Base-by-base conservation (phyloP, 306 rosid genomes). In the Casuarina glauca region DNA sequence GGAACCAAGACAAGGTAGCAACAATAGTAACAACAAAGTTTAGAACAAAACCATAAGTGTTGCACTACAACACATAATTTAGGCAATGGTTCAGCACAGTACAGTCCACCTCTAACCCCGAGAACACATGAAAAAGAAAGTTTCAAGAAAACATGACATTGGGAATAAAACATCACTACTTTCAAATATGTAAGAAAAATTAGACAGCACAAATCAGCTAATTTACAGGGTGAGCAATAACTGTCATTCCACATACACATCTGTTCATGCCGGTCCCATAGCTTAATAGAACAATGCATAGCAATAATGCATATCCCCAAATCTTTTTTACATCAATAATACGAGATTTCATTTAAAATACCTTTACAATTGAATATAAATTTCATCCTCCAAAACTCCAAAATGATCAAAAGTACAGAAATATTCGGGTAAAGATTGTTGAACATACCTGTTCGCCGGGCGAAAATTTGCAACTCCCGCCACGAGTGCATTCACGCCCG, bases 401-500 rank as follows among this genome's bases (percentile, higher is more conserved):
- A 20, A 20, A 20, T 20, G 26, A 20, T 20, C 49, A 41, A 66
- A 9, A 12, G 49, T 6, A 45, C 0, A 10, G 9, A 8, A 45
- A 45, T 46, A 46, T 7, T 46, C 12, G 10, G 10, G 51, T 46
- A 46, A 46, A 46, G 12, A 46, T 7, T 46, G 61, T 52, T 46
- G 20, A 66, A 51, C 88, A 78, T 78, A 94, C 98, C 79, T 90
- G 91, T 70, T 92, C 97, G 74, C 92, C 89, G 45, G 92, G 97
- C 71, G 97, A 92, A 86, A 95, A 95, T 76, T 83, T 93, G 89
- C 99, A 95, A 45, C 89, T 79, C 71, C 87, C 97, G 73, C 97
- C 99, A 52, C 97, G 97, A 61, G 93, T 95, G 64, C 99, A 95
- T 62, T 95, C 87, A 15, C 80, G 86, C 82, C 82, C 91, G 9